Conservation (phyloP, 1,139 yeast genomes). For the Tardiomyces blankii region DNA sequence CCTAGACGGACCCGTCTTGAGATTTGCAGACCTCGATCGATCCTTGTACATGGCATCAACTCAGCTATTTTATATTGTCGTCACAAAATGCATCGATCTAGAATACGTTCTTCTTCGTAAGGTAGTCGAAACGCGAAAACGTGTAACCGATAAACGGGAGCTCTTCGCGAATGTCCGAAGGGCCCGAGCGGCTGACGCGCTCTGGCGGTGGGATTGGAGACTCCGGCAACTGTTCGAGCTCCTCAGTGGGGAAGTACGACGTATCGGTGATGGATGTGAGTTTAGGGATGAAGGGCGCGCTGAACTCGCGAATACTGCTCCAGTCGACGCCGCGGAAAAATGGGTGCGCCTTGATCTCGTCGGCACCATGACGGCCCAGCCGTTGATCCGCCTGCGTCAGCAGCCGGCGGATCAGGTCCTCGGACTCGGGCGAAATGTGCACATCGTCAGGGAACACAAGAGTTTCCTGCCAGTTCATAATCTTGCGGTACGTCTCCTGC, state of each 20-base stretch:
- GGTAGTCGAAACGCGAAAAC: constrained; percentile 83
- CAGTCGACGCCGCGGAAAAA: constrained; percentile 96
- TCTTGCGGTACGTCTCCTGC: constrained; percentile 94
- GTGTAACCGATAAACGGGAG: constrained; percentile 96
- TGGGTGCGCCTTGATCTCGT: constrained; percentile 83
- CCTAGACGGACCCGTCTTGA: too few relatives aligned
- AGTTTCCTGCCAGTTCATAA: constrained; percentile 90
- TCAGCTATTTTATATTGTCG: too few relatives aligned
- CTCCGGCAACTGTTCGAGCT: constrained; percentile 89
- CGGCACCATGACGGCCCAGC: constrained; percentile 84
- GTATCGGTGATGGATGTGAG: constrained; percentile 88
- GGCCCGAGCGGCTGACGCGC: constrained; percentile 7
- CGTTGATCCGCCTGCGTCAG: constrained; percentile 79
- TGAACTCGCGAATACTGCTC: constrained; percentile 84
- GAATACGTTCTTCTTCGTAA: constrained; percentile 78
- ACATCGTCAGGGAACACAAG: constrained; percentile 92
- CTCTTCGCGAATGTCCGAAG: constrained; percentile 54
- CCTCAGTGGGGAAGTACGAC: constrained; percentile 96
- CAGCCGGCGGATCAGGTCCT: constrained; percentile 76
- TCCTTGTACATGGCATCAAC: too few relatives aligned
- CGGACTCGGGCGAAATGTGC: constrained; percentile 88
- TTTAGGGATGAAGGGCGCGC: constrained; percentile 89
- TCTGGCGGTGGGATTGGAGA: constrained; percentile 39
- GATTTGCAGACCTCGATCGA: too few relatives aligned
- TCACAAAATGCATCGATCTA: constrained; percentile 18